phyloP scores from a whole-genome alignment of 2,329 filamentous ascomycete species.

The Ascochyta rabiei region DNA sequence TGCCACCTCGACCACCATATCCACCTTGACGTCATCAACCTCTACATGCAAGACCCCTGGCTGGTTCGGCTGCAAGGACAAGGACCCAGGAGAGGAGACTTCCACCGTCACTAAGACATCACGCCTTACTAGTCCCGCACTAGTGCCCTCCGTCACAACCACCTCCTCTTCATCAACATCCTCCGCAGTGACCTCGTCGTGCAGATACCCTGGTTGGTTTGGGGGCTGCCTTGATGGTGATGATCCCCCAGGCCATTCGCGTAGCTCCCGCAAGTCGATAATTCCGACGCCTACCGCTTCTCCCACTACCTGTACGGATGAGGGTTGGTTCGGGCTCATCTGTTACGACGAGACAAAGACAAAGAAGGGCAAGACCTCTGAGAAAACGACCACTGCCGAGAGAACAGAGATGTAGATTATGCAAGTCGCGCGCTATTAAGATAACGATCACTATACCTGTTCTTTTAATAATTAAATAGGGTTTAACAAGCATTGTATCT shows the following conservation, averaged over 20 bases:
- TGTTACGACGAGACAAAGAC: constrained; percentile 35
- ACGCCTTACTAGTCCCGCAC: constrained; percentile 30
- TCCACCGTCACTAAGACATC: constrained; percentile 46
- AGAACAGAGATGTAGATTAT: constrained; percentile 40
- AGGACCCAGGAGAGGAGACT: constrained; percentile 36
- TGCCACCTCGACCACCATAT: constrained; percentile 55
- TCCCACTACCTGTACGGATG: constrained; percentile 31
- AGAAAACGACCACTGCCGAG: constrained; percentile 18
- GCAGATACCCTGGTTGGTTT: constrained; percentile 56
- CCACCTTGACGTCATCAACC: constrained; percentile 41
- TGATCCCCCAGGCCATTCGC: constrained; percentile 46
- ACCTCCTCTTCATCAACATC: constrained; percentile 41
- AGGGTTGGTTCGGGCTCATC: constrained; percentile 41
- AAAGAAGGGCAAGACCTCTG: constrained; percentile 15
- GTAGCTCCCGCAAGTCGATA: constrained; percentile 33
- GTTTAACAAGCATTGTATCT: too few species aligned
- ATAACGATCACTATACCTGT: too few species aligned
- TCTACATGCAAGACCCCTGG: constrained; percentile 61
- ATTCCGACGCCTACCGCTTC: constrained; percentile 25
- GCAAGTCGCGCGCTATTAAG: too few species aligned
- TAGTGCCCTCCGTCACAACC: constrained; percentile 38
- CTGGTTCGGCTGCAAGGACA: constrained; percentile 69
- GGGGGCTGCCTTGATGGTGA: constrained; percentile 58
- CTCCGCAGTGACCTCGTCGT: constrained; percentile 45
- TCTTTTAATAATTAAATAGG: too few species aligned